Evolutionary conservation across 306 rosid genomes (phyloP), one percentile per base, ranked within the genome.

Genomic region (Hippophae rhamnoides): DNA sequence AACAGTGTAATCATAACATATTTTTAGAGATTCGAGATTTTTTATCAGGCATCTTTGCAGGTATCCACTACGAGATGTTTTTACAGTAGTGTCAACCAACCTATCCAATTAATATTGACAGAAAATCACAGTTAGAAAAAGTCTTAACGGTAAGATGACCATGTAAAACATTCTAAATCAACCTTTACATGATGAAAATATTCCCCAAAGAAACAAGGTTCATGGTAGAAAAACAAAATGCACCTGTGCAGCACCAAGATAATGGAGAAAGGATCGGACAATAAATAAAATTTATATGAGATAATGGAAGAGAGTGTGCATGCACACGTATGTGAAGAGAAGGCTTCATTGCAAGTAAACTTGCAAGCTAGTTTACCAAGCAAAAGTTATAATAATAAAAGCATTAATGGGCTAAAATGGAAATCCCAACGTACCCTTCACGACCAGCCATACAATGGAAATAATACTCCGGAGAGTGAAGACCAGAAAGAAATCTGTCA

Each of bases 371-470:
- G 38, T 31, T 18, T 31, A 31, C 38, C 38, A 2, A 31, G 38
- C 38, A 31, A 31, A 31, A 31, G 5, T 31, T 31, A 31, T 31
- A 31, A 27, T 10, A 58, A 52, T 3, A 66, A 13, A 61, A 12
- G 8, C 7, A 52, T 13, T 47, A 54, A 8, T 41, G 52, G 66
- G 57, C 43, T 54, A 55, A 60, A 47, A 60, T 10, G 38, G 53
- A 66, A 57, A 77, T 45, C 52, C 47, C 41, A 18, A 13, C 57
- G 77, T 87, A 87, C 98, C 96, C 96, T 83, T 87, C 98, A 74
- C 98, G 95, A 59, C 98, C 96, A 58, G 96, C 96, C 98, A 92
- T 92, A 71, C 96, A 92, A 70, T 92, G 98, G 62, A 92, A 92
- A 80, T 92, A 92, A 70, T 79, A 92, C 71, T 92, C 98, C 74